Conservation (phyloP, 805 yeast species). For the Metschnikowia drakensbergensis region DNA sequence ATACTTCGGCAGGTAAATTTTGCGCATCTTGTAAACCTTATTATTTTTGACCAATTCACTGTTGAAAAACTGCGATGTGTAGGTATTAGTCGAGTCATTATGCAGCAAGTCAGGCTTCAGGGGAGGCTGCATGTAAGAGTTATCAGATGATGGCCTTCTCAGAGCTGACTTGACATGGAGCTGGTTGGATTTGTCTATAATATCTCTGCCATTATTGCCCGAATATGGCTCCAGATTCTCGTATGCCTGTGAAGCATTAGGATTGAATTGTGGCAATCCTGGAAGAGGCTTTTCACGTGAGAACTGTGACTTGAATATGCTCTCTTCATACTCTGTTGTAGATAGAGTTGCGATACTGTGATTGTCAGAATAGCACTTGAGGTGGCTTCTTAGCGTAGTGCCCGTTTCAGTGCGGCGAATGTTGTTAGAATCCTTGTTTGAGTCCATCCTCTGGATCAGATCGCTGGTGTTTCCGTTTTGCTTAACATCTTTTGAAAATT, state of each 20-base stretch:
- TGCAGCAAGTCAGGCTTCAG: constrained; percentile 1
- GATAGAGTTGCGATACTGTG: constrained; percentile 32
- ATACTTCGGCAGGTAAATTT: constrained; percentile 34
- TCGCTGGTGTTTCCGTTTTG: not conserved
- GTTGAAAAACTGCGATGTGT: constrained; percentile 8
- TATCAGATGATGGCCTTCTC: not conserved
- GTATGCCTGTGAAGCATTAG: not conserved
- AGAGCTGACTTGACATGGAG: not conserved
- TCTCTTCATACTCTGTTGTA: constrained; percentile 37
- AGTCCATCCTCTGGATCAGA: not conserved
- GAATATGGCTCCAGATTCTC: not conserved
- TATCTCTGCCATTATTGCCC: not conserved
- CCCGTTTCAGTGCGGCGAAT: constrained; percentile 1
- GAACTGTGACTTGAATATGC: constrained; percentile 37
- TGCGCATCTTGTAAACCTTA: constrained; percentile 33
- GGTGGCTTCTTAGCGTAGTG: not conserved
- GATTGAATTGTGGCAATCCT: constrained; percentile 5
- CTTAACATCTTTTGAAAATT: not conserved
- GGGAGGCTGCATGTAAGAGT: not conserved
- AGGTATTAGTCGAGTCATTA: not conserved
- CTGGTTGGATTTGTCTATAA: not conserved
- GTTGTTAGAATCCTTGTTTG: not conserved
- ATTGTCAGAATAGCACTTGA: constrained; percentile 4
- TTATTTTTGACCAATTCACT: constrained; percentile 35
- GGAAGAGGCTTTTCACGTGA: constrained; percentile 17